Base-by-base conservation (phyloP, 352 stramenopile genomes). In the Peronospora farinosa region DNA sequence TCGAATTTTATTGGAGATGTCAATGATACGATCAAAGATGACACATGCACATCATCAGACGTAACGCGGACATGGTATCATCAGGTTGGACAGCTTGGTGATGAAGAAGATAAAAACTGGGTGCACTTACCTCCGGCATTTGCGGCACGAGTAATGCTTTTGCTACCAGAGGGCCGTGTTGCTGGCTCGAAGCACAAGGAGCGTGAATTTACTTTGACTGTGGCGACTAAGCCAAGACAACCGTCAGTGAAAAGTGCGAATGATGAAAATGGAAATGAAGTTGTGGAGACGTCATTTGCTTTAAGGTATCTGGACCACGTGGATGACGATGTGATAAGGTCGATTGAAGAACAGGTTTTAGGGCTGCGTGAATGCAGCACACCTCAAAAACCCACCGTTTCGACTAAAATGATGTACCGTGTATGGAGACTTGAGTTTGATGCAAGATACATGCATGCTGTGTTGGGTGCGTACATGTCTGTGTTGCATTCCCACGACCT, bases 391-490 rank as follows among this genome's bases (percentile, higher is more conserved):
- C 7, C 37, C 32, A 23, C 36, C 43, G 9, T 35, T 61, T 45
- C 67, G 21, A 52, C 44, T 7, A 46, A 28, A 17, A 13, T 39
- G 19, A 67, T 60, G 35, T 67, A 65, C 33, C 57, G 74, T 38
- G 51, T 93, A 0, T 93, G 82, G 82, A 67, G 70, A 55, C 54
- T 91, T 25, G 82, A 93, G 51, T 84, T 90, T 38, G 82, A 93
- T 37, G 72, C 74, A 12, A 78, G 82, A 35, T 88, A 88, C 40
- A 65, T 65, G 19, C 28, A 71, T 25, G 47, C 57, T 23, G 60
- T 87, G 13, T 47, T 92, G 31, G 67, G 77, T 86, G 54, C 48
- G 65, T 71, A 21, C 10, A 37, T 42, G 3, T 47, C 2, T 43
- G 30, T 33, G 0, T 10, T 46, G 19, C 13, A 33, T 44, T 30